Evolutionary conservation across 2,329 filamentous ascomycete genomes (phyloP).

Genomic region (Exophiala spinifera): DNA sequence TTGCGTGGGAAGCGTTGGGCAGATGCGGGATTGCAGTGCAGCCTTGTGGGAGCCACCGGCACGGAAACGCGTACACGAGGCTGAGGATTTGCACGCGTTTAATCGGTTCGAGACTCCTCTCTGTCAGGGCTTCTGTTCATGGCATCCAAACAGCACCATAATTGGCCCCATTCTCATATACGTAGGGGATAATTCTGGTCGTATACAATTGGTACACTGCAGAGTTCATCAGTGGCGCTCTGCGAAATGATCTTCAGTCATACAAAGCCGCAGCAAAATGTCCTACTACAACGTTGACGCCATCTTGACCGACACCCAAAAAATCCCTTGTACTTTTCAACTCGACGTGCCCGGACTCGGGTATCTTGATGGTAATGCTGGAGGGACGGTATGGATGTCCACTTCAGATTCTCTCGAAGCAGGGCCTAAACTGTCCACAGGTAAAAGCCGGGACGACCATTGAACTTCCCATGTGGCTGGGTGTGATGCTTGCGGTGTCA

Average conservation of each 20-base stretch:
- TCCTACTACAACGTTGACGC: slow-evolving; percentile 48
- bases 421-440: slow-evolving; percentile 37
- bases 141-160: not conserved
- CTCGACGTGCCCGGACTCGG: slow-evolving; percentile 83
- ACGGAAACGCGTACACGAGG: slow-evolving; percentile 9
- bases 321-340: slow-evolving; percentile 94
- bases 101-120: too few relatives aligned
- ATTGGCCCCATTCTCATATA: not conserved
- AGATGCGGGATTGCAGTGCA: not conserved
- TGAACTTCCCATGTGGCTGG: slow-evolving; percentile 87
- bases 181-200: not conserved
- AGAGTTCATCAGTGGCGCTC: not conserved
- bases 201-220: not conserved
- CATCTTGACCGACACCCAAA: slow-evolving; percentile 61
- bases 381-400: slow-evolving; percentile 48
- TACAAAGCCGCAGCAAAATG: slow-evolving; percentile 7
- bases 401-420: not conserved
- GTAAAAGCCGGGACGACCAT: slow-evolving; percentile 79
- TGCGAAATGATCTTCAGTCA: not conserved
- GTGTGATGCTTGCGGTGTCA: slow-evolving; percentile 79
- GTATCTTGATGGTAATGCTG: slow-evolving; percentile 81
- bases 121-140: too few relatives aligned
- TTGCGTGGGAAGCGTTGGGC: not conserved
- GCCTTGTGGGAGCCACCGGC: not conserved
- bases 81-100: slow-evolving; percentile 10